Evolutionary conservation across 2,329 filamentous ascomycete species (phyloP), one percentile per base, ranked within the genome.

Genomic region (Scedosporium minutisporum): DNA sequence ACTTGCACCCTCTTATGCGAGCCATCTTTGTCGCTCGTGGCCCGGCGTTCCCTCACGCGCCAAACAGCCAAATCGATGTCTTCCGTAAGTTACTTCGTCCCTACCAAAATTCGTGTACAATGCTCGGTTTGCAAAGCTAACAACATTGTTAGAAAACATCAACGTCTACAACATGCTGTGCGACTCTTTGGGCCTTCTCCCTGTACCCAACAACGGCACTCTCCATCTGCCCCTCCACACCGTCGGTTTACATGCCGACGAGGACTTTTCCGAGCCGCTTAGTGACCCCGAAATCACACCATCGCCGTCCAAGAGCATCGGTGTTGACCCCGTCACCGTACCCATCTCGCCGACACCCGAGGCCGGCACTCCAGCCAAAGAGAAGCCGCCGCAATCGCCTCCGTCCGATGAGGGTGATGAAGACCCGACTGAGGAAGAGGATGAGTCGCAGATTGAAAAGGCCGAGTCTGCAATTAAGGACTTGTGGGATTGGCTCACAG

Each of bases 81-180:
- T 97, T 97, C 72, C 93, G 90, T 93, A 83, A 84, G 89, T 83
- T n/a, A 6, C 16, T 14, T 55, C 16, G 44, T 10, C 1, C 6
- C 57, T 33, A 29, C 10, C 12, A n/a, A n/a, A 6, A 4, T 61
- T 48, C 65, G 6, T 51, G n/a, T 12, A 60, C n/a, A 21, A 33
- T 33, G 7, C 9, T 7, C 29, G 1, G 29, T 38, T 12, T 14
- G 9, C 29, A 21, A 12, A 51, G 6, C 18, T 42, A 51, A 60
- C 42, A 14, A 53, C 21, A 18, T 14, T 60, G 7, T 44, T 16
- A 93, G 90, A 97, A 83, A 97, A 97, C 67, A 93, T 86, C 64
- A 90, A 97, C 69, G 89, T 97, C 7, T 97, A 97, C 76, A 96
- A 96, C 70, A 90, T 97, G 65, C 76, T 97, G 55, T 97, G 93